Evolutionary conservation across 2,329 filamentous ascomycete genomes (phyloP).

Genomic region (Lithohypha guttulata): DNA sequence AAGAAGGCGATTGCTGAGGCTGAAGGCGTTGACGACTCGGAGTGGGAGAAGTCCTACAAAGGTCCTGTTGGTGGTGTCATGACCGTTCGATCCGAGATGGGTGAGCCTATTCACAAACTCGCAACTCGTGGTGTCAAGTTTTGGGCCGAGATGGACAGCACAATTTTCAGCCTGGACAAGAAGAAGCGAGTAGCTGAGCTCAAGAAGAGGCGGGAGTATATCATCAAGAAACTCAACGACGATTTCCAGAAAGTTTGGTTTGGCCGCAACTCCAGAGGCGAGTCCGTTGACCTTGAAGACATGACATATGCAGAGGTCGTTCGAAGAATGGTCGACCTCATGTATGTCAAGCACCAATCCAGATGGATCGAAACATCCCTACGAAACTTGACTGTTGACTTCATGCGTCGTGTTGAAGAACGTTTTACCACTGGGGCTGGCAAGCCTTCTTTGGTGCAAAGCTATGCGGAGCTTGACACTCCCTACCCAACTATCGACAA

Average conservation of each 20-base stretch:
- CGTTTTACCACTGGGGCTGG: constrained; percentile 69
- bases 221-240: constrained; percentile 90
- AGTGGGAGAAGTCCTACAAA: constrained; percentile 93
- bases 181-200: constrained; percentile 81
- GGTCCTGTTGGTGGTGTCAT: constrained; percentile 85
- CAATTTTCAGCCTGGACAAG: constrained; percentile 94
- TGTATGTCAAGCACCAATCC: constrained; percentile 82
- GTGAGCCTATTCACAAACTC: constrained; percentile 97
- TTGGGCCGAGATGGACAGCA: constrained; percentile 98
- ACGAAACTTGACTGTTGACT: constrained; percentile 76
- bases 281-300: constrained; percentile 79
- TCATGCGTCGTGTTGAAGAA: constrained; percentile 93
- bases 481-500: constrained; percentile 69
- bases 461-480: constrained; percentile 73
- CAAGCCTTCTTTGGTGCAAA: constrained; percentile 75
- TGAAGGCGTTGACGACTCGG: constrained; percentile 64
- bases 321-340: constrained; percentile 74
- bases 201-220: constrained; percentile 78
- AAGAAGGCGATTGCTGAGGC: constrained; percentile 87
- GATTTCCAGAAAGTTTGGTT: constrained; percentile 98
- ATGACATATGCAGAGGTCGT: constrained; percentile 92
- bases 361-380: constrained; percentile 87
- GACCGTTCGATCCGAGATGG: constrained; percentile 97
- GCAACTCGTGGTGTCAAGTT: constrained; percentile 91
- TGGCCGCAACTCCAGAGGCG: constrained; percentile 67